Percentiles rank a stretch among this genome's conserved stretches.
These are phyloP conservation scores for Candida sojae DNA, from an alignment of 1,139 yeast species.

Conservation along the genomic window DNA sequence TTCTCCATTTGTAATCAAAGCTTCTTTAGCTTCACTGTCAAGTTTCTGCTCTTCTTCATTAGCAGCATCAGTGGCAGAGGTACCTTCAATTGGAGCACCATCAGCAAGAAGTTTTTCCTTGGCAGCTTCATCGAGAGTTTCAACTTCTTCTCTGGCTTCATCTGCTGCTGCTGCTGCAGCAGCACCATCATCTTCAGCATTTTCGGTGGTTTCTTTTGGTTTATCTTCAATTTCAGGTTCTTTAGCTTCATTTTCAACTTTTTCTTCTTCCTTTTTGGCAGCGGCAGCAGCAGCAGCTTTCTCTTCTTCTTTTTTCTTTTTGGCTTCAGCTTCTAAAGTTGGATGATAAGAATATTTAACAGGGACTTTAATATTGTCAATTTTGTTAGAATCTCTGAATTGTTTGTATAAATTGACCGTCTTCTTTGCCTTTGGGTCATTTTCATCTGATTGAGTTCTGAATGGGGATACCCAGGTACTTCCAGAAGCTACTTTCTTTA, in stretches of 20 bases:
- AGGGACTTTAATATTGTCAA: constrained; percentile 42
- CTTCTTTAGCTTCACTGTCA: constrained; percentile 6
- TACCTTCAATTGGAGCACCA: constrained; percentile 6
- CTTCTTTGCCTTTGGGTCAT: constrained; percentile 17
- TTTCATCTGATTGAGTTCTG: constrained; percentile 28
- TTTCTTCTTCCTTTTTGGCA: constrained; percentile 18
- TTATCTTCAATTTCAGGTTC: constrained; percentile 9
- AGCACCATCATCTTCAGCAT: constrained; percentile 10
- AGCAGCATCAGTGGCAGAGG: constrained; percentile 11
- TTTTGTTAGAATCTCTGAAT: constrained; percentile 36
- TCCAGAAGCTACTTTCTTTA: constrained; percentile 41
- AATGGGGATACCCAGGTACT: constrained; percentile 56
- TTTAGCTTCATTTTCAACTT: constrained; percentile 12
- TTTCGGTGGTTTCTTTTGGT: constrained; percentile 12
- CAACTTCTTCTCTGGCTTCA: constrained; percentile 14
- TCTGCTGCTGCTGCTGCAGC: background rate
- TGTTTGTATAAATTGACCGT: constrained; percentile 31
- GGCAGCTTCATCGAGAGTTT: constrained; percentile 10
- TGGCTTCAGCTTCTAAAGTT: constrained; percentile 36
- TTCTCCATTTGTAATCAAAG: background rate
- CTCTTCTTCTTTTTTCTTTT: constrained; percentile 15
- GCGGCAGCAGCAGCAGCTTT: constrained; percentile 20
- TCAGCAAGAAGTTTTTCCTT: constrained; percentile 7
- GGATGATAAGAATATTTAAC: constrained; percentile 43
- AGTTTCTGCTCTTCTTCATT: constrained; percentile 8